These are phyloP conservation scores for Misopates orontium DNA, from an alignment of 257 asterid genomes.

Conservation along the genomic window DNA sequence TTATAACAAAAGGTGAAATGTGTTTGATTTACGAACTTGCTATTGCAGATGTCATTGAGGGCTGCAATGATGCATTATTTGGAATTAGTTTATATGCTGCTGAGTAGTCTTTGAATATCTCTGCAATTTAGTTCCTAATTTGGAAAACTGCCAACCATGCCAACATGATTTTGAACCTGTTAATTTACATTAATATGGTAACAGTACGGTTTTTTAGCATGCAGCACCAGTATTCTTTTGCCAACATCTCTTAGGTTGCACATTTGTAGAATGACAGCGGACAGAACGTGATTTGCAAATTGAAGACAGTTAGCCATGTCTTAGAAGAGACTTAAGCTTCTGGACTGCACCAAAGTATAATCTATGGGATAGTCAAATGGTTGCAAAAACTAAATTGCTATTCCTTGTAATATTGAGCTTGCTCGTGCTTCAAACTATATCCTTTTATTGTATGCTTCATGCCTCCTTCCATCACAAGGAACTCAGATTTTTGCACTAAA, in stretches of 20 bases:
- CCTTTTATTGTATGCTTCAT: neutral
- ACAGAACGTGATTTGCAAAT: constrained; percentile 6
- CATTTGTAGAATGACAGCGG: neutral
- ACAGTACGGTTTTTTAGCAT: neutral
- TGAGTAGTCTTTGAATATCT: too few species aligned
- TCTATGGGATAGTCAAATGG: too few species aligned
- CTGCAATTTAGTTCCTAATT: neutral
- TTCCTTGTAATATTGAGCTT: constrained; percentile 4
- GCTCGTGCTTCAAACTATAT: neutral
- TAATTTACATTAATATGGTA: neutral
- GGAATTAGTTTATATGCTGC: too few species aligned
- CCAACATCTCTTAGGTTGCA: constrained; percentile 20
- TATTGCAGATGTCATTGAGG: constrained; percentile 2
- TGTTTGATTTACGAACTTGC: neutral
- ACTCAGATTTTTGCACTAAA: neutral
- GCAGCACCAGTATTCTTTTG: constrained; percentile 1
- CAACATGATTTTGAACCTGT: neutral
- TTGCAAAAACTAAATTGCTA: neutral
- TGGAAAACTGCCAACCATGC: constrained; percentile 18
- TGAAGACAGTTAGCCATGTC: neutral
- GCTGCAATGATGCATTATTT: too few species aligned
- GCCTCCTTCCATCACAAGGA: neutral
- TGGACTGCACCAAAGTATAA: neutral
- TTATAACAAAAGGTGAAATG: neutral
- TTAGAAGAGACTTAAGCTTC: neutral